phyloP scores from a whole-genome alignment of 371 early-diverging fungal genomes.

The Catenaria anguillulae region DNA sequence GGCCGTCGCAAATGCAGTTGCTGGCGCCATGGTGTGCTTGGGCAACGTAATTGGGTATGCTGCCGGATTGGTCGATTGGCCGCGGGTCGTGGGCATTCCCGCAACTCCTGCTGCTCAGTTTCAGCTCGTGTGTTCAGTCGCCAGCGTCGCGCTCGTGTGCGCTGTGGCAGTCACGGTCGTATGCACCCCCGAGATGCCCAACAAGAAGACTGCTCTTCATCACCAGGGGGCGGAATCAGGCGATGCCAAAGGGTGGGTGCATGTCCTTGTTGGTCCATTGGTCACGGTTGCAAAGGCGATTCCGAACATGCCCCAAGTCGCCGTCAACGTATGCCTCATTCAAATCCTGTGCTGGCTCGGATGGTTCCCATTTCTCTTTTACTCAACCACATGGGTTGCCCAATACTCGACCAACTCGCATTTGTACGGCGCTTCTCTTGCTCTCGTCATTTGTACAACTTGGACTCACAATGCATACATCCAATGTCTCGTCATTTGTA shows the following conservation, averaged over 20 bases:
- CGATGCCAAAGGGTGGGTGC: too few species aligned
- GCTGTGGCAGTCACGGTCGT: slow-evolving; percentile 51
- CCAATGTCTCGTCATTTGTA: not conserved
- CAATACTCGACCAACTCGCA: slow-evolving; percentile 22
- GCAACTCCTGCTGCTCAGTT: slow-evolving; percentile 30
- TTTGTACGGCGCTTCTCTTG: not conserved
- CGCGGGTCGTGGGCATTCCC: not conserved
- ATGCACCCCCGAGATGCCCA: not conserved
- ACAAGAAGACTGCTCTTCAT: too few species aligned
- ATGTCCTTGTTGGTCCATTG: slow-evolving; percentile 14
- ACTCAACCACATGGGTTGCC: slow-evolving; percentile 65
- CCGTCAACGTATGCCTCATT: slow-evolving; percentile 72
- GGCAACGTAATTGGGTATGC: slow-evolving; percentile 79
- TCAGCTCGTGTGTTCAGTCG: slow-evolving; percentile 60
- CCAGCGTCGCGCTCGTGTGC: slow-evolving; percentile 39
- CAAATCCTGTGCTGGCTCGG: slow-evolving; percentile 91
- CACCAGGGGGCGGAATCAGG: too few species aligned
- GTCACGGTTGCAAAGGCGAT: slow-evolving; percentile 52
- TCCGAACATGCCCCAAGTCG: too few species aligned
- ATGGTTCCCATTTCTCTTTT: slow-evolving; percentile 92
- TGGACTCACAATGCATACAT: not conserved
- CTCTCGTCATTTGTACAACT: not conserved
- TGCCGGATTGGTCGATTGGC: slow-evolving; percentile 9
- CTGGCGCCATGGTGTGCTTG: slow-evolving; percentile 73
- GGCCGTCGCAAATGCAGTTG: slow-evolving; percentile 76